A percentile compares a stretch with the other conserved stretches of the same genome.
phyloP scores from a whole-genome alignment of 2,329 filamentous ascomycete genomes.

The Colletotrichum lini region DNA sequence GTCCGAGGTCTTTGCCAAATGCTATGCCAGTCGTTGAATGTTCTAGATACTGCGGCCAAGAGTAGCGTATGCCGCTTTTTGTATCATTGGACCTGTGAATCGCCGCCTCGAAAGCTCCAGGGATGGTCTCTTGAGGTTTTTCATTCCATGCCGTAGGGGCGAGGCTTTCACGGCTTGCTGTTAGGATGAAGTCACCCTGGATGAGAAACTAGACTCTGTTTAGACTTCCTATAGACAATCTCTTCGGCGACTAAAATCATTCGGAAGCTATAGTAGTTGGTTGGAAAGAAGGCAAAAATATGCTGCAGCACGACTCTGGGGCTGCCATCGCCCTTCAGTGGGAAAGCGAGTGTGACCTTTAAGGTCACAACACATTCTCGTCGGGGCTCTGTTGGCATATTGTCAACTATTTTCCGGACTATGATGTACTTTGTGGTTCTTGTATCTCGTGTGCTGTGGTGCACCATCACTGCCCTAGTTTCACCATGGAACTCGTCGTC shows the following conservation, averaged over 20 bases:
- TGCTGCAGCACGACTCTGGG: slow-evolving; percentile 33
- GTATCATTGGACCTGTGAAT: slow-evolving; percentile 18
- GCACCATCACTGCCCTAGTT: neutral
- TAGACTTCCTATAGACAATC: neutral
- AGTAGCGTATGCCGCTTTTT: neutral
- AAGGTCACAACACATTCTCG: neutral
- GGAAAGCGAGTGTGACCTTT: slow-evolving; percentile 45
- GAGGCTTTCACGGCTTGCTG: slow-evolving; percentile 46
- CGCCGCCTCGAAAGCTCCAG: slow-evolving; percentile 18
- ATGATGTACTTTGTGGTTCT: neutral
- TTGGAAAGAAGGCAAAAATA: slow-evolving; percentile 45
- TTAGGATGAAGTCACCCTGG: slow-evolving; percentile 48
- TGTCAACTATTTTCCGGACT: neutral
- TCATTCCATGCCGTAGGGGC: slow-evolving; percentile 40
- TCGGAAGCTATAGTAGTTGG: slow-evolving; percentile 38
- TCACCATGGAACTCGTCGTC: neutral
- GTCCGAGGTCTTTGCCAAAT: neutral
- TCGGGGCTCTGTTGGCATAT: neutral
- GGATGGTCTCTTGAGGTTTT: slow-evolving; percentile 23
- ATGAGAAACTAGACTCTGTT: slow-evolving; percentile 47
- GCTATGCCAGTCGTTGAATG: neutral
- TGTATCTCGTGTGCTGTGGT: neutral
- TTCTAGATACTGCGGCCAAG: slow-evolving; percentile 11
- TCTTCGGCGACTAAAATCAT: slow-evolving; percentile 9
- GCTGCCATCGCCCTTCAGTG: slow-evolving; percentile 7